Evolutionary conservation across 2,329 filamentous ascomycete genomes (phyloP).

Genomic region (Diaporthe ilicicola): DNA sequence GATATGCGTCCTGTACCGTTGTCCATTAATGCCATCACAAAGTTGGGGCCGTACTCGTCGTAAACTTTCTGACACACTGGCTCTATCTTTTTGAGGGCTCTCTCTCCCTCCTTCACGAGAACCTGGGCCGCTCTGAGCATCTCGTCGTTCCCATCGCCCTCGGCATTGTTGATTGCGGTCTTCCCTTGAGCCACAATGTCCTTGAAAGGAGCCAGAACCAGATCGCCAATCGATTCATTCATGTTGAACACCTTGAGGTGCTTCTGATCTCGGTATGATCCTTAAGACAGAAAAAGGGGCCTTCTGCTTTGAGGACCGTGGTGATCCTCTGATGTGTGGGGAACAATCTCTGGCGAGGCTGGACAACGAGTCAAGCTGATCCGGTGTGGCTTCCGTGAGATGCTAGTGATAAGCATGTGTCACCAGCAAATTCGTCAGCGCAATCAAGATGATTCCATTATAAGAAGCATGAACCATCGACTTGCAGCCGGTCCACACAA

Average conservation of each 20-base stretch:
- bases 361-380: background rate
- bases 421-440: background rate
- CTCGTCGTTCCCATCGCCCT: slow-evolving; percentile 46
- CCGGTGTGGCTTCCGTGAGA: background rate
- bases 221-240: slow-evolving; percentile 14
- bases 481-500: background rate
- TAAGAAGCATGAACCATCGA: background rate
- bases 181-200: slow-evolving; percentile 33
- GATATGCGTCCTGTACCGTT: slow-evolving; percentile 52
- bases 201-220: slow-evolving; percentile 28
- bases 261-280: background rate
- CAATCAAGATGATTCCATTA: background rate
- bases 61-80: slow-evolving; percentile 58
- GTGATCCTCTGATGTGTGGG: background rate
- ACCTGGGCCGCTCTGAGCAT: slow-evolving; percentile 57
- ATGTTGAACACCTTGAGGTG: background rate
- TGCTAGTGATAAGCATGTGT: background rate
- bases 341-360: background rate
- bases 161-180: slow-evolving; percentile 45
- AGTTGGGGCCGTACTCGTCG: slow-evolving; percentile 58
- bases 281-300: background rate
- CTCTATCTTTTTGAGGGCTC: slow-evolving; percentile 55
- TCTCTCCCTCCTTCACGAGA: slow-evolving; percentile 48
- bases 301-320: background rate
- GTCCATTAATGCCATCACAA: slow-evolving; percentile 61